Percentiles rank a stretch among this genome's conserved stretches.
phyloP scores from a whole-genome alignment of 164 flowering plant genomes.

The Vitis amurensis region DNA sequence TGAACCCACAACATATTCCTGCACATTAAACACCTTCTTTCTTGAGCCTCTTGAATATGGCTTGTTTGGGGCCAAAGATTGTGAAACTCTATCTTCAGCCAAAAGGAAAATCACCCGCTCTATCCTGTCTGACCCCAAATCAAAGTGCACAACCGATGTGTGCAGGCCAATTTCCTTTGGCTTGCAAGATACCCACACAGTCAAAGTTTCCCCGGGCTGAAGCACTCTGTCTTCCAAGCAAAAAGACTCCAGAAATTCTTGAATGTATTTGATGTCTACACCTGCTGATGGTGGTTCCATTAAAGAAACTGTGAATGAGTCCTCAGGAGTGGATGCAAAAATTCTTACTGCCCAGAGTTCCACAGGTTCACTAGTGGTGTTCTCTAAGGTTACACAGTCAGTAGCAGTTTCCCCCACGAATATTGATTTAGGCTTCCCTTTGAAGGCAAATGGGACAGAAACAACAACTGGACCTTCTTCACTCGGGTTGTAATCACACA shows the following conservation, averaged over 20 bases:
- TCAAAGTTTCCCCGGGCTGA: constrained; percentile 58
- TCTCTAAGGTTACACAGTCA: constrained; percentile 55
- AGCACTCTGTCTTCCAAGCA: constrained; percentile 71
- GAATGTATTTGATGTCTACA: constrained; percentile 36
- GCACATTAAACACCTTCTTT: constrained; percentile 36
- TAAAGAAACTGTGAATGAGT: constrained; percentile 65
- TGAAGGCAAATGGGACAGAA: constrained; percentile 74
- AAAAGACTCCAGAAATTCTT: constrained; percentile 46
- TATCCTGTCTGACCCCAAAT: constrained; percentile 54
- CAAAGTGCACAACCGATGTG: constrained; percentile 68
- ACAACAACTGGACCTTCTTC: constrained; percentile 68
- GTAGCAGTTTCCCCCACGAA: constrained; percentile 50
- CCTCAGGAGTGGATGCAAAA: constrained; percentile 66
- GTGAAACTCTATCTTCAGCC: constrained; percentile 77
- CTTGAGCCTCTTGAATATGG: constrained; percentile 53
- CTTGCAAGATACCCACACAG: constrained; percentile 85
- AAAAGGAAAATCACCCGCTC: constrained; percentile 75
- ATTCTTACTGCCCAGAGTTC: constrained; percentile 70
- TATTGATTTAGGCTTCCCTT: constrained; percentile 67
- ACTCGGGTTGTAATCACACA: constrained; percentile 39
- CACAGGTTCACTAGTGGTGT: constrained; percentile 63
- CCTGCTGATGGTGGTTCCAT: constrained; percentile 66
- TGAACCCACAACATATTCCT: constrained; percentile 39
- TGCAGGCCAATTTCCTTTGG: constrained; percentile 76
- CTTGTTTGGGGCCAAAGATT: constrained; percentile 50